A percentile compares a stretch with the other conserved stretches of the same genome.
Conservation (phyloP, 2,329 filamentous ascomycete genomes). For the Bimuria novae-zelandiae region DNA sequence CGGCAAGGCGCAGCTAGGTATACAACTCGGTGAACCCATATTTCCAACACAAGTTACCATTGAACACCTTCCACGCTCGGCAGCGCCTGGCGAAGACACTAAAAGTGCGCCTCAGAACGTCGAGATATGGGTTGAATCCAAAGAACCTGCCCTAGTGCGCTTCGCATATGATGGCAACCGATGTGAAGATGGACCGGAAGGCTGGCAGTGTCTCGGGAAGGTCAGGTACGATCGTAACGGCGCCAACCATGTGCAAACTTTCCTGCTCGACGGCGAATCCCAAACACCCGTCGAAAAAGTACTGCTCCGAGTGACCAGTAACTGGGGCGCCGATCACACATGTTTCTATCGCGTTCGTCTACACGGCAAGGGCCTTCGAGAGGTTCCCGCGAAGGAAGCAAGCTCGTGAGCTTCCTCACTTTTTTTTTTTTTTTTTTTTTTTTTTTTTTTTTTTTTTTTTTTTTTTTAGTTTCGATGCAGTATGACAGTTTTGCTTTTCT, state of each 20-base stretch:
- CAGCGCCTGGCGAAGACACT: conserved; percentile 44
- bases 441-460: not conserved
- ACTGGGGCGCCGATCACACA: conserved; percentile 52
- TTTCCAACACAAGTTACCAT: conserved; percentile 49
- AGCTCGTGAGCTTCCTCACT: not conserved
- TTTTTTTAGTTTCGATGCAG: too few relatives aligned
- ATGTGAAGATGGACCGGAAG: conserved; percentile 19
- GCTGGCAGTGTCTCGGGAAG: conserved; percentile 48
- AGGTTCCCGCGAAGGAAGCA: conserved; percentile 10
- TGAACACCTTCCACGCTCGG: conserved; percentile 51
- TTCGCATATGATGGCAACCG: conserved; percentile 22
- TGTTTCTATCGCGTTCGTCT: conserved; percentile 54
- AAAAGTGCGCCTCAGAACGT: conserved; percentile 48
- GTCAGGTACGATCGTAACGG: conserved; percentile 49
- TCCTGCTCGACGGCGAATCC: conserved; percentile 40
- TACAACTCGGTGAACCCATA: conserved; percentile 50
- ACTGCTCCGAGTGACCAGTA: conserved; percentile 48
- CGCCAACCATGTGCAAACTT: conserved; percentile 50
- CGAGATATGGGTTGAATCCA: conserved; percentile 52
- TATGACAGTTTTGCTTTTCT: too few relatives aligned
- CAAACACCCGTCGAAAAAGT: conserved; percentile 37
- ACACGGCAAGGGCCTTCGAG: conserved; percentile 37
- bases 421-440: not conserved
- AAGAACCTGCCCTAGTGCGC: conserved; percentile 27
- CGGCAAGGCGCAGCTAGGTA: conserved; percentile 66